Conservation (phyloP, 495 filamentous ascomycete genomes). For the Stereocaulon alpinum region DNA sequence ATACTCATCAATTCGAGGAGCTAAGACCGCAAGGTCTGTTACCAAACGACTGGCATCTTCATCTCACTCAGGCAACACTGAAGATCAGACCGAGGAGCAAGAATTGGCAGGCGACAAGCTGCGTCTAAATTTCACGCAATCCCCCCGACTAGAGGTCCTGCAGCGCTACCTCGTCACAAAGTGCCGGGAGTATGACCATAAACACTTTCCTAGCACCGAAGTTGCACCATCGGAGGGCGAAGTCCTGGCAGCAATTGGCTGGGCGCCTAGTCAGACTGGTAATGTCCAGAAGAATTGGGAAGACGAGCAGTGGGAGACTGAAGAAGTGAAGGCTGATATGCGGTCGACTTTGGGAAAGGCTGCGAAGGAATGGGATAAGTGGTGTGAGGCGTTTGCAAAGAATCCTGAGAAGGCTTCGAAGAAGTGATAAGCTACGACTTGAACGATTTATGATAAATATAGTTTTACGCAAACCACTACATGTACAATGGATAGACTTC, state of each 20-base stretch:
- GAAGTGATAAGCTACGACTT: conserved; percentile 19
- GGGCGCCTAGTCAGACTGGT: conserved; percentile 26
- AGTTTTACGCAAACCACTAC: too few species aligned
- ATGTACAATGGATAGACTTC: too few species aligned
- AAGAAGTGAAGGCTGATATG: conserved; percentile 31
- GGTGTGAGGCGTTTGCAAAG: conserved; percentile 30
- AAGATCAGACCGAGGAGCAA: conserved; percentile 10
- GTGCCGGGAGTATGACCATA: conserved; percentile 23
- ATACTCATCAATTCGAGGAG: conserved; percentile 29
- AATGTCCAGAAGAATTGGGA: conserved; percentile 27
- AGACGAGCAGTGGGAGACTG: conserved; percentile 31
- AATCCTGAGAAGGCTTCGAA: conserved; percentile 28
- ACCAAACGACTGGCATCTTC: conserved; percentile 26
- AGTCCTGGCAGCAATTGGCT: conserved; percentile 31
- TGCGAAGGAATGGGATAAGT: conserved; percentile 29
- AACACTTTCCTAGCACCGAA: conserved; percentile 21
- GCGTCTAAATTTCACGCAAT: conserved; percentile 24
- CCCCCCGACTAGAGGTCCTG: conserved; percentile 25
- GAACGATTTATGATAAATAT: background rate
- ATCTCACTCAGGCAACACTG: conserved; percentile 2
- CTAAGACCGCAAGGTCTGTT: conserved; percentile 25
- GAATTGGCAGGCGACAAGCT: conserved; percentile 21
- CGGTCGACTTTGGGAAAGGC: conserved; percentile 27
- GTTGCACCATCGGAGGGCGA: conserved; percentile 26
- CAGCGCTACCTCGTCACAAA: conserved; percentile 23